These are phyloP conservation scores for Arachis stenosperma DNA, from an alignment of 306 rosid genomes.

Conservation along the genomic window DNA sequence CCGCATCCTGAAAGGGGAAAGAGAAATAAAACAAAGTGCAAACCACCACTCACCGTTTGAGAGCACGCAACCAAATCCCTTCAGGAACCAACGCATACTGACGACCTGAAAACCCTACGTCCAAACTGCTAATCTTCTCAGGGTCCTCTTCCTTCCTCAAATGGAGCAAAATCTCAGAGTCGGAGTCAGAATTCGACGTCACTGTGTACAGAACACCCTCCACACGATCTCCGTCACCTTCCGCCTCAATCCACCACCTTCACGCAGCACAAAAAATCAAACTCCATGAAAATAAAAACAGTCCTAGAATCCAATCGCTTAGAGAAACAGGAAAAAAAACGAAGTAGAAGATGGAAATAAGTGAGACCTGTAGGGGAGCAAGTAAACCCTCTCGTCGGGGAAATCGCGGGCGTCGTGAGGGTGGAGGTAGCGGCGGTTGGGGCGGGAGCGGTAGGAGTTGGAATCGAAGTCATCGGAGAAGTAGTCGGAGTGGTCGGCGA, in stretches of 20 bases:
- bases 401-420: conserved; percentile 48
- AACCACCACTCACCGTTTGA: conserved; percentile 57
- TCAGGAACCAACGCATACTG: conserved; percentile 79
- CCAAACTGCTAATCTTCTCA: conserved; percentile 35
- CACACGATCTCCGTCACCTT: conserved; percentile 42
- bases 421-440: conserved; percentile 59
- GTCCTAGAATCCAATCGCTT: background rate
- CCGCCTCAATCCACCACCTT: conserved; percentile 84
- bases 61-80: conserved; percentile 70
- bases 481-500: conserved; percentile 37
- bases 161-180: conserved; percentile 51
- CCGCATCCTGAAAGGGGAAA: background rate
- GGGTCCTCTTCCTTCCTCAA: conserved; percentile 55
- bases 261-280: conserved; percentile 13
- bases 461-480: conserved; percentile 56
- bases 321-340: background rate
- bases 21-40: background rate
- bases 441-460: conserved; percentile 40
- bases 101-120: conserved; percentile 57
- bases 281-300: background rate
- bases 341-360: background rate
- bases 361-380: conserved; percentile 66
- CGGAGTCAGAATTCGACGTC: conserved; percentile 40
- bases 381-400: conserved; percentile 57
- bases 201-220: conserved; percentile 67